Percentiles rank a stretch among this genome's conserved stretches.
phyloP scores from a whole-genome alignment of 495 filamentous ascomycete species.

The Antarctomyces pellizariae region DNA sequence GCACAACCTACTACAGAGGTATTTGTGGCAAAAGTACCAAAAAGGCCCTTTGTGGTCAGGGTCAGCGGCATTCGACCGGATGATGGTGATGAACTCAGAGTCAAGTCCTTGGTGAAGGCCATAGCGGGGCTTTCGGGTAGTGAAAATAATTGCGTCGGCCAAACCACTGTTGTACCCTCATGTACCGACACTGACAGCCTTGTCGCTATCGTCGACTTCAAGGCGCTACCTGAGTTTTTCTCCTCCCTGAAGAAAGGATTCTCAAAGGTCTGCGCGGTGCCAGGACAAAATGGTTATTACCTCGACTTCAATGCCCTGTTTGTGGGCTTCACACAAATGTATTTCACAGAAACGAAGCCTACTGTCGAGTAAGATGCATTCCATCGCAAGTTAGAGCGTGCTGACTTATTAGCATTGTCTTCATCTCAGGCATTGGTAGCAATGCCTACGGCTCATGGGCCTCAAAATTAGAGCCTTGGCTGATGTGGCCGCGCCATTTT shows the following conservation, averaged over 20 bases:
- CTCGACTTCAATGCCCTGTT: not conserved
- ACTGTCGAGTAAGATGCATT: not conserved
- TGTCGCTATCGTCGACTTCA: not conserved
- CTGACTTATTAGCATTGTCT: not conserved
- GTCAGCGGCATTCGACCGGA: not conserved
- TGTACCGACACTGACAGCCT: not conserved
- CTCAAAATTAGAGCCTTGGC: not conserved
- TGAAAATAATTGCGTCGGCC: not conserved
- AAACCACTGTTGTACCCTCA: not conserved
- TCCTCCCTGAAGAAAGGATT: not conserved
- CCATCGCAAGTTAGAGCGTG: not conserved
- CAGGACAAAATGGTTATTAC: not conserved
- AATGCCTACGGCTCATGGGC: not conserved
- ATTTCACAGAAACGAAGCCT: not conserved
- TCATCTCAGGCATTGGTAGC: slow-evolving; percentile 1
- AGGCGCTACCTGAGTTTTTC: not conserved
- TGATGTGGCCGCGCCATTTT: slow-evolving; percentile 1
- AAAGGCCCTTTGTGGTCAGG: not conserved
- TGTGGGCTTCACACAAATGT: not conserved
- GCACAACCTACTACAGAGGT: too few species aligned
- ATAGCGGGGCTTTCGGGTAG: not conserved
- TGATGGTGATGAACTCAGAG: not conserved
- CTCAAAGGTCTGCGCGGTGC: not conserved
- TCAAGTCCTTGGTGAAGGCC: not conserved
- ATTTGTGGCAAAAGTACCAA: too few species aligned